Percentiles rank a stretch among this genome's conserved stretches.
These are phyloP conservation scores for Ceratocystis smalleyi DNA, from an alignment of 2,329 filamentous ascomycete genomes.

Conservation along the genomic window DNA sequence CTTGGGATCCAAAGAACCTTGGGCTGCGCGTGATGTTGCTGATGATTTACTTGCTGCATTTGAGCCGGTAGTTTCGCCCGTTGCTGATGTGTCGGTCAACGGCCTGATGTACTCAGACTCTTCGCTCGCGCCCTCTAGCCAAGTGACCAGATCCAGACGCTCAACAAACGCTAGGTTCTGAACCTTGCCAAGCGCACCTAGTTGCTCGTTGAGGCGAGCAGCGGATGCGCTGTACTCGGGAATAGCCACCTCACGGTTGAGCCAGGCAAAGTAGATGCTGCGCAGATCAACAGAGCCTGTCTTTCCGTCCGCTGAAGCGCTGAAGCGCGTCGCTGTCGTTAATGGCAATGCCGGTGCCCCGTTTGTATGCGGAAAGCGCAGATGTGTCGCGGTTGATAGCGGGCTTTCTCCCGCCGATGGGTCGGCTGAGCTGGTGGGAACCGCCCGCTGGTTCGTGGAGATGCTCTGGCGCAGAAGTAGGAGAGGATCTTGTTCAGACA, in stretches of 20 bases:
- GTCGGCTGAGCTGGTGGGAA: slow-evolving; percentile 58
- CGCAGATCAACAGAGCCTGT: slow-evolving; percentile 54
- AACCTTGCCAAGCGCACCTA: slow-evolving; percentile 50
- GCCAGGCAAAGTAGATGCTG: slow-evolving; percentile 91
- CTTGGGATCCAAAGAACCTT: slow-evolving; percentile 60
- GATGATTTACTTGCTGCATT: slow-evolving; percentile 26
- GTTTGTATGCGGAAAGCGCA: slow-evolving; percentile 52
- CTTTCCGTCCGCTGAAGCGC: slow-evolving; percentile 51
- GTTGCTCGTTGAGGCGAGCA: slow-evolving; percentile 62
- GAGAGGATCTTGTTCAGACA: slow-evolving; percentile 57
- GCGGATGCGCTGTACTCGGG: slow-evolving; percentile 82
- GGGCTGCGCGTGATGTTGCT: slow-evolving; percentile 34
- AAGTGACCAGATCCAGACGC: slow-evolving; percentile 78
- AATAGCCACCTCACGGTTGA: slow-evolving; percentile 78
- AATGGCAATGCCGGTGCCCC: slow-evolving; percentile 45
- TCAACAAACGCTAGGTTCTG: slow-evolving; percentile 86
- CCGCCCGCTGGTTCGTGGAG: slow-evolving; percentile 49
- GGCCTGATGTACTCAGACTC: slow-evolving; percentile 89
- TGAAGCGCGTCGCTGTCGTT: slow-evolving; percentile 64
- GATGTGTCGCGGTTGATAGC: slow-evolving; percentile 61
- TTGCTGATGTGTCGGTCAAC: slow-evolving; percentile 43
- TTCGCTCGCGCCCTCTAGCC: slow-evolving; percentile 77
- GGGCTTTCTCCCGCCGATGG: slow-evolving; percentile 44
- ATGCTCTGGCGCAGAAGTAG: slow-evolving; percentile 73
- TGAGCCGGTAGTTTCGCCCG: slow-evolving; percentile 25